Base-by-base conservation (phyloP, 768 basidiomycete genomes). In the Lentinula sp. region DNA sequence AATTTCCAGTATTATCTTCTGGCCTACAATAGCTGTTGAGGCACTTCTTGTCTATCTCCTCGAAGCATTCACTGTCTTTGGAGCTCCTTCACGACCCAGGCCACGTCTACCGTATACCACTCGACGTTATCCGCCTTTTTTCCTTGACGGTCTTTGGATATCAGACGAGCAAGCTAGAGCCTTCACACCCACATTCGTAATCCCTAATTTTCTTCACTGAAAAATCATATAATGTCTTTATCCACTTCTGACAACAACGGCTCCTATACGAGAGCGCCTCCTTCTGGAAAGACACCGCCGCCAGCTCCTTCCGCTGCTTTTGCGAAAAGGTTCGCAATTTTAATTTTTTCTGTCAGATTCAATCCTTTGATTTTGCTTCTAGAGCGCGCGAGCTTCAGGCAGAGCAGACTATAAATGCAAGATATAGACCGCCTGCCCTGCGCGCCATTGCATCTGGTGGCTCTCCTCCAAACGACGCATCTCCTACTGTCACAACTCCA, bases 261-360 rank as follows among this genome's bases (percentile, higher is more conserved):
- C 79, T 82, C 89, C 77, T 91, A 88, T 84, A 82, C 87, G 68
- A 87, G 90, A 81, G 85, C 83, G 72, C 80, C 89, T 65, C 74
- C 80, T 62, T 88, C 90, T 70, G 92, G 92, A 64, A 94, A 93
- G 77, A 94, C 91, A 1, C 91, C 92, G 63, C 91, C 91, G 62
- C 91, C 92, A 58, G 92, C 91, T 15, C 92, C 92, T 60, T 94
- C 92, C 60, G 91, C 92, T 64, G 92, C 91, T 23, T 93, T 81
- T 74, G 91, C 91, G 36, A 93, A 93, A 82, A 85, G 92, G 91
- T 92, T 49, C 35, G 80, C 63, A 39, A 6, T 12, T 20, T 50
- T 61, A 9, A 8, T 18, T 50, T 52, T 52, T 20, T 69, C n/a
- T 39, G 15, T 64, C 18, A 55, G 37, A 48, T 20, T 33, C 66